Conservation (phyloP, 345 rosid genomes). For the Toxicodendron radicans region DNA sequence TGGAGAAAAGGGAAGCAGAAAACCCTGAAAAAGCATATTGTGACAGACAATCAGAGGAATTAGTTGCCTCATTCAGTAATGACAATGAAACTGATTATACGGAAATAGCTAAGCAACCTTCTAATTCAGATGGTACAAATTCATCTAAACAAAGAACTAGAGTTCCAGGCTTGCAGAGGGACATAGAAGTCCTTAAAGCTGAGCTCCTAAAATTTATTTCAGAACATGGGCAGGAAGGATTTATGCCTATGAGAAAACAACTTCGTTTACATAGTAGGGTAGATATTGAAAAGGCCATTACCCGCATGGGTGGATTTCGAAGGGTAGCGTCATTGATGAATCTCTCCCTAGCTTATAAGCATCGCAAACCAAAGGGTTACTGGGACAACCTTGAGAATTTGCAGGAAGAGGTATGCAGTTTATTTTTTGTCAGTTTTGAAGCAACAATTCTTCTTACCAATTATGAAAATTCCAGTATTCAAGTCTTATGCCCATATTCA, state of each 20-base stretch:
- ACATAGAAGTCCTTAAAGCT: slow-evolving; percentile 73
- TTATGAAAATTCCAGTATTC: background rate
- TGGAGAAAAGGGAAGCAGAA: slow-evolving; percentile 53
- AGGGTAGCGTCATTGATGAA: slow-evolving; percentile 77
- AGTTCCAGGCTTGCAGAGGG: slow-evolving; percentile 85
- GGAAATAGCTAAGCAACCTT: slow-evolving; percentile 16
- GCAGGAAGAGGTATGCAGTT: slow-evolving; percentile 76
- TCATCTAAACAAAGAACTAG: slow-evolving; percentile 61
- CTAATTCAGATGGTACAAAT: slow-evolving; percentile 20
- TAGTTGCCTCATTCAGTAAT: slow-evolving; percentile 30
- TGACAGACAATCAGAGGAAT: slow-evolving; percentile 34
- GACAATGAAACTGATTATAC: slow-evolving; percentile 19
- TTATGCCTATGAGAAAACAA: slow-evolving; percentile 99
- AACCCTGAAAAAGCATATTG: slow-evolving; percentile 43
- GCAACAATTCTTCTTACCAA: background rate
- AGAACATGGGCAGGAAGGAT: slow-evolving; percentile 92
- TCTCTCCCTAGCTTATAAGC: slow-evolving; percentile 91
- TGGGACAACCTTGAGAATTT: slow-evolving; percentile 94
- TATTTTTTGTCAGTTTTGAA: background rate
- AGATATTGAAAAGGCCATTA: slow-evolving; percentile 91
- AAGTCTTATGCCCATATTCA: background rate
- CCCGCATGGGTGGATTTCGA: slow-evolving; percentile 92
- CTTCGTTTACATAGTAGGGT: slow-evolving; percentile 87
- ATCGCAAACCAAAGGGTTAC: slow-evolving; percentile 91
- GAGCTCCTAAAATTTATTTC: slow-evolving; percentile 80